Percentiles rank a stretch among this genome's conserved stretches.
Conservation (phyloP, 1,284 basidiomycete species). For the Tilletia walkeri region DNA sequence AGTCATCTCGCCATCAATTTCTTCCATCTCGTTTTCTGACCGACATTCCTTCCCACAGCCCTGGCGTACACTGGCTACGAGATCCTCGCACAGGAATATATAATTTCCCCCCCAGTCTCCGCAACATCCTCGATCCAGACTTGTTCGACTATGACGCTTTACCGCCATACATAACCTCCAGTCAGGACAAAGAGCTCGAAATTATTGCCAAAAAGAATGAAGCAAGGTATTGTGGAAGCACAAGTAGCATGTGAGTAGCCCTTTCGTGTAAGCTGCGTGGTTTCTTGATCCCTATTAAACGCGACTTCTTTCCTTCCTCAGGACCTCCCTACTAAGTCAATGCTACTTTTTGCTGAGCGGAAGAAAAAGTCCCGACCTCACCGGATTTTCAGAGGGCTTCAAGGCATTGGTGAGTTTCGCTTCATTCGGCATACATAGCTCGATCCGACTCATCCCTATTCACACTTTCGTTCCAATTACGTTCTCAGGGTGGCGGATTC, state of each 20-base stretch:
- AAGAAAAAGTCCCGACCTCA: slow-evolving; percentile 49
- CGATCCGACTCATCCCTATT: too few relatives aligned
- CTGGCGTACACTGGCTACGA: slow-evolving; percentile 85
- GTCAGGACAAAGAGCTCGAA: slow-evolving; percentile 72
- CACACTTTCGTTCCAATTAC: neutral
- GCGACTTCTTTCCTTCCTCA: slow-evolving; percentile 1
- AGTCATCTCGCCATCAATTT: neutral
- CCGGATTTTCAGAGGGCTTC: slow-evolving; percentile 60
- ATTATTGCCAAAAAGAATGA: slow-evolving; percentile 65
- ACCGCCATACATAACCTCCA: slow-evolving; percentile 75
- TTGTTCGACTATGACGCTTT: slow-evolving; percentile 87
- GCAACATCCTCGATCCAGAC: slow-evolving; percentile 73
- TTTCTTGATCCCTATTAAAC: neutral
- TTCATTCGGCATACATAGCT: too few relatives aligned
- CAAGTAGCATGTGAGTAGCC: slow-evolving; percentile 70
- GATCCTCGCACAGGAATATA: slow-evolving; percentile 83
- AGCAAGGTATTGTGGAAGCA: slow-evolving; percentile 77
- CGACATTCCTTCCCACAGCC: slow-evolving; percentile 59
- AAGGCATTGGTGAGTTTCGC: slow-evolving; percentile 62
- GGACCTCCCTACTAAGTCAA: slow-evolving; percentile 75
- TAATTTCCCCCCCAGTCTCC: slow-evolving; percentile 74
- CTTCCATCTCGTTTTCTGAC: neutral
- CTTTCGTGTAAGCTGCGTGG: neutral
- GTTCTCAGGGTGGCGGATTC: slow-evolving; percentile 2
- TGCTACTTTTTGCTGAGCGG: slow-evolving; percentile 69